These are phyloP conservation scores for Aegilops tauschii DNA, from an alignment of 176 grass and related monocot genomes.

Conservation along the genomic window DNA sequence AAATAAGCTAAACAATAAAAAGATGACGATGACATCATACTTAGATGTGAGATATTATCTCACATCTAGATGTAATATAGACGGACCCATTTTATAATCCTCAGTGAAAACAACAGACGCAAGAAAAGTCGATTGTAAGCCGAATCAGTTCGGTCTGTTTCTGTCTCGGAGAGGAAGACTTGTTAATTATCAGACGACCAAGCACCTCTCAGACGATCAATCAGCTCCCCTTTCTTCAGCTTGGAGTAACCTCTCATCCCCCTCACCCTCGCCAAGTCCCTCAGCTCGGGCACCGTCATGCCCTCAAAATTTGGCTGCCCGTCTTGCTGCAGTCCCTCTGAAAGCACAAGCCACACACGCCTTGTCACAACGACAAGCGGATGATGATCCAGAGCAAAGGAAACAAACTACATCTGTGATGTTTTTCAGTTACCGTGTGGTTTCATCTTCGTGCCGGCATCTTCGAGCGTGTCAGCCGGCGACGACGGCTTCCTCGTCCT, in stretches of 20 bases:
- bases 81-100: too few relatives aligned
- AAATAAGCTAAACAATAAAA: too few relatives aligned
- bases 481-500: conserved; percentile 35
- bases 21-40: too few relatives aligned
- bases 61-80: too few relatives aligned
- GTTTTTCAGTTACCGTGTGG: conserved; percentile 24
- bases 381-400: neutral
- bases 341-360: conserved; percentile 12
- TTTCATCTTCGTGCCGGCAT: conserved; percentile 14
- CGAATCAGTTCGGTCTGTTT: neutral
- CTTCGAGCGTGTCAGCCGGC: conserved; percentile 18
- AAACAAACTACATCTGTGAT: neutral
- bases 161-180: neutral
- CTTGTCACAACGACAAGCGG: neutral
- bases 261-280: conserved; percentile 51
- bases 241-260: conserved; percentile 68
- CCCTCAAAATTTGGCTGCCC: conserved; percentile 35
- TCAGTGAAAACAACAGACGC: neutral
- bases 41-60: too few relatives aligned
- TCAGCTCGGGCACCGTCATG: conserved; percentile 60
- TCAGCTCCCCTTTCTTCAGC: conserved; percentile 61
- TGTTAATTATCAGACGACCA: neutral
- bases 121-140: neutral
- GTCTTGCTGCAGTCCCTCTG: neutral
- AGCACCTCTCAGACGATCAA: conserved; percentile 48